Evolutionary conservation across 108 stramenopile species (phyloP).

Genomic region (Tribonema minus): DNA sequence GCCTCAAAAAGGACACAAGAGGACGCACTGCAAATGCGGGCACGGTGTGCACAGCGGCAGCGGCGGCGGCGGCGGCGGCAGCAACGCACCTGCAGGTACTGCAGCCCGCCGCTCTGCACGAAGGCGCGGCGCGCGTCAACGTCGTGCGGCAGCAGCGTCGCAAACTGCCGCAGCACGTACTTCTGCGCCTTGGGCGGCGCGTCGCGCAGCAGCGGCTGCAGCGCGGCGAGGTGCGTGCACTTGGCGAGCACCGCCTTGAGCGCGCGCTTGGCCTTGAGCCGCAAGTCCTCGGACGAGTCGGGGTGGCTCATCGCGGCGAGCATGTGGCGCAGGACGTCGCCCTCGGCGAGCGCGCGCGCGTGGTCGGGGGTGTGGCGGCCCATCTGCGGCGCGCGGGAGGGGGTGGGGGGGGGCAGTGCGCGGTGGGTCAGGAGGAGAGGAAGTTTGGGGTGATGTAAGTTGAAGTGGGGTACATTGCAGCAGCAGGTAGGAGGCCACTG

Average conservation of each 20-base stretch:
- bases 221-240: conserved; percentile 64
- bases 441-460: too few species aligned
- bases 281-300: conserved; percentile 58
- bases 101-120: conserved; percentile 62
- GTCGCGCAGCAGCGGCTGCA: conserved; percentile 64
- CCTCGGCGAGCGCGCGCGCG: conserved; percentile 63
- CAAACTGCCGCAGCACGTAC: conserved; percentile 68
- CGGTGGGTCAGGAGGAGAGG: too few species aligned
- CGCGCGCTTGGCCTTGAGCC: conserved; percentile 63
- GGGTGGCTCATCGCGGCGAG: conserved; percentile 64
- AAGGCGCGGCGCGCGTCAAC: conserved; percentile 62
- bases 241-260: conserved; percentile 67
- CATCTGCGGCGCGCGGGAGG: too few species aligned
- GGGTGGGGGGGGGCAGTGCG: too few species aligned
- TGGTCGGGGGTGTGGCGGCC: conserved; percentile 67
- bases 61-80: not conserved
- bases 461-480: too few species aligned
- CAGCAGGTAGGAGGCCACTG: too few species aligned
- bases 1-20: too few species aligned
- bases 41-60: too few species aligned
- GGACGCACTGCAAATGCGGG: too few species aligned
- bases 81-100: conserved; percentile 52
- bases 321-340: conserved; percentile 62
- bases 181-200: conserved; percentile 64
- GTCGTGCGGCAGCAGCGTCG: conserved; percentile 64